These are phyloP conservation scores for Penicillium sp. DNA, from an alignment of 2,329 filamentous ascomycete species.

Conservation along the genomic window DNA sequence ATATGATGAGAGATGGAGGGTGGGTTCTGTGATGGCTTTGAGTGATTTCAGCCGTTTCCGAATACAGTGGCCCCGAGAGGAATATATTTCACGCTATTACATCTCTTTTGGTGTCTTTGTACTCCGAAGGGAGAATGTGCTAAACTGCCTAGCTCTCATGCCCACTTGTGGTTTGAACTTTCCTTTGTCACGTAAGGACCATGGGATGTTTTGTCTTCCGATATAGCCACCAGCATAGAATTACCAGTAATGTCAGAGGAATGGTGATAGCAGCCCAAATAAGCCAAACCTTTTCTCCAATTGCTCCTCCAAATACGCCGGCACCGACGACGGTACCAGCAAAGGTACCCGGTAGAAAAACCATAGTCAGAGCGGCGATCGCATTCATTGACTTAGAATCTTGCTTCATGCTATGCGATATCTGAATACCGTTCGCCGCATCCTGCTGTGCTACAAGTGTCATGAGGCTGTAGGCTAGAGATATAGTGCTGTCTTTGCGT, in stretches of 20 bases:
- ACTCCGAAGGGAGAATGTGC: background rate
- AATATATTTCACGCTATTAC: background rate
- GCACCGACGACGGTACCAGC: conserved; percentile 15
- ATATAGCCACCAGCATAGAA: conserved; percentile 17
- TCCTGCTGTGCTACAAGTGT: conserved; percentile 37
- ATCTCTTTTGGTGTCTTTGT: background rate
- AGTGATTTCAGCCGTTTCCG: background rate
- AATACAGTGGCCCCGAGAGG: no score
- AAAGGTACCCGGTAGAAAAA: conserved; percentile 29
- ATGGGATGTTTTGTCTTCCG: background rate
- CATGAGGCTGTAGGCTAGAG: conserved; percentile 25
- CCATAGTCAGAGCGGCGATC: conserved; percentile 34
- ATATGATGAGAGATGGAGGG: conserved; percentile 26
- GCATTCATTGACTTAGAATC: conserved; percentile 33
- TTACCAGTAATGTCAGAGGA: conserved; percentile 13
- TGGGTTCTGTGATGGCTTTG: background rate
- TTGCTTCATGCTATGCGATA: conserved; percentile 28
- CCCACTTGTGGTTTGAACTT: background rate
- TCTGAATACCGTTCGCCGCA: conserved; percentile 28
- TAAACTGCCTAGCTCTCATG: background rate
- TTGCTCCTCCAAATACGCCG: conserved; percentile 2
- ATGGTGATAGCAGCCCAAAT: conserved; percentile 16
- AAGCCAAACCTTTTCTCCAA: conserved; percentile 6
- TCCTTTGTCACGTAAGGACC: background rate
- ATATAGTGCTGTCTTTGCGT: conserved; percentile 26